Evolutionary conservation across 2,329 filamentous ascomycete species (phyloP).

Genomic region (Monilinia polystroma): DNA sequence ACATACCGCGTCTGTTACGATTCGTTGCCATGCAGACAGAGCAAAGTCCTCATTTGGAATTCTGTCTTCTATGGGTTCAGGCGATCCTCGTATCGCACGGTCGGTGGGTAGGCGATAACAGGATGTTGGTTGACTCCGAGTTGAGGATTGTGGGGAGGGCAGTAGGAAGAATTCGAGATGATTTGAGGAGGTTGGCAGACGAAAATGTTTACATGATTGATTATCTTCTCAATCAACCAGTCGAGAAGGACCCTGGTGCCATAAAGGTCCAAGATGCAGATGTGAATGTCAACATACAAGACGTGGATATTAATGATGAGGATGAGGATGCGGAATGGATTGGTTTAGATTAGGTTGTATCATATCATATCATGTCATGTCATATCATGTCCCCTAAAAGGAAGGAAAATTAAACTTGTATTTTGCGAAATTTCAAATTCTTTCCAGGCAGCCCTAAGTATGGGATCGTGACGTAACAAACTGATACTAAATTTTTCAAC

Average conservation of each 20-base stretch:
- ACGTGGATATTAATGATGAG: conserved; percentile 40
- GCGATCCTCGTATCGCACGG: conserved; percentile 79
- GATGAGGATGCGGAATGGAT: conserved; percentile 51
- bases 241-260: conserved; percentile 36
- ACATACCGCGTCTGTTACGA: conserved; percentile 79
- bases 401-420: not conserved
- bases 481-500: too few species aligned
- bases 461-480: too few species aligned
- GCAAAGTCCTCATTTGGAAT: conserved; percentile 88
- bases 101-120: conserved; percentile 77
- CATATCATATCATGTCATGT: conserved; percentile 11
- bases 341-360: conserved; percentile 51
- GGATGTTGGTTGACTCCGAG: conserved; percentile 78
- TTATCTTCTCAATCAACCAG: conserved; percentile 65
- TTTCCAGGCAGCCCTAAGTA: too few species aligned
- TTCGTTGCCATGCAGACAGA: conserved; percentile 88
- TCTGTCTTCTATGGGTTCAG: conserved; percentile 91
- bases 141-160: conserved; percentile 79
- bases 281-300: conserved; percentile 33
- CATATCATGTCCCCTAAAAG: not conserved
- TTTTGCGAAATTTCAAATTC: not conserved
- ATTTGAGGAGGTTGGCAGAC: conserved; percentile 79
- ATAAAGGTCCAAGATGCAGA: conserved; percentile 42
- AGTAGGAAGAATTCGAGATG: conserved; percentile 74
- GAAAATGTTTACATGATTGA: conserved; percentile 88